A percentile compares a stretch with the other conserved stretches of the same genome.
Evolutionary conservation across 2,329 filamentous ascomycete genomes (phyloP).

Genomic region (Botrytis aclada): DNA sequence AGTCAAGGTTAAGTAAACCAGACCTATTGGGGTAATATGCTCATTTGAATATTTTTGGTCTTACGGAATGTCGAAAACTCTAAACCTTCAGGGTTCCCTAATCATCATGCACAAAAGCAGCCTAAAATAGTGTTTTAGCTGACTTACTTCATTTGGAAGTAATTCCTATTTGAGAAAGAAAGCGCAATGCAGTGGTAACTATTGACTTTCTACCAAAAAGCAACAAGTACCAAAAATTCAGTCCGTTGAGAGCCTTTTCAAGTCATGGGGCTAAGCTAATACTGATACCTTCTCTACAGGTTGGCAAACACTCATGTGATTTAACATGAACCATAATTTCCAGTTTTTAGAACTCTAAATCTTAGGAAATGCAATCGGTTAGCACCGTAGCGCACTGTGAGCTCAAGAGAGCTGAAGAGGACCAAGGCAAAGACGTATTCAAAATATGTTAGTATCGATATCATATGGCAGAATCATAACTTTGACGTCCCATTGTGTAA

Average conservation of each 20-base stretch:
- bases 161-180: not conserved
- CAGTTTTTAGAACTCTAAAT: fast-evolving
- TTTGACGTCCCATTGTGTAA: too few relatives aligned
- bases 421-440: too few relatives aligned
- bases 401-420: not conserved
- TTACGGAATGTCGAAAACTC: not conserved
- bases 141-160: not conserved
- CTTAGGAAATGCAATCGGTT: not conserved
- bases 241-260: not conserved
- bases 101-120: not conserved
- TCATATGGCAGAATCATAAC: not conserved
- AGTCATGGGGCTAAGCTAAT: not conserved
- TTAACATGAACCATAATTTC: not conserved
- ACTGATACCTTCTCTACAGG: not conserved
- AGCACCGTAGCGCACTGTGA: not conserved
- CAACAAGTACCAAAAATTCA: too few relatives aligned
- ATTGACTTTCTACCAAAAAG: too few relatives aligned
- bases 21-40: not conserved
- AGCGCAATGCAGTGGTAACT: not conserved
- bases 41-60: not conserved
- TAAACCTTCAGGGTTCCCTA: not conserved
- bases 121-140: not conserved
- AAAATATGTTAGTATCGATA: not conserved
- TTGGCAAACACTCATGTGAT: not conserved
- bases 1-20: too few relatives aligned